Evolutionary conservation across 2,329 filamentous ascomycete genomes (phyloP).

Genomic region (Ceratocystis cubensis): DNA sequence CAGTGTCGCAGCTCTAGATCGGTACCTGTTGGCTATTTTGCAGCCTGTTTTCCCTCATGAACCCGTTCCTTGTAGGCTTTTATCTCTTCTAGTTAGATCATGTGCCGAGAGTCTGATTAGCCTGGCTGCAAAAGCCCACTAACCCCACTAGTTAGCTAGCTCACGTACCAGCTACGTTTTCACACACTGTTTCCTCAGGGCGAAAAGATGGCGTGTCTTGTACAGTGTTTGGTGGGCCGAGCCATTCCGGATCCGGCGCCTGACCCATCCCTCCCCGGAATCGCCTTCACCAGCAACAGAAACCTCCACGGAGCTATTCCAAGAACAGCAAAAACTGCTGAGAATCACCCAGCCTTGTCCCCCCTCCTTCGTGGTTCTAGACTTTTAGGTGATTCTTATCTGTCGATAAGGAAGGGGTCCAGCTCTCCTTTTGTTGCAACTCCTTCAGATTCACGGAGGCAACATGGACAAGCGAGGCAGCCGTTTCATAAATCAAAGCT

Average conservation of each 20-base stretch:
- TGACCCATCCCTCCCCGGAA: background rate
- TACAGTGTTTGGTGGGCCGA: background rate
- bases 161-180: background rate
- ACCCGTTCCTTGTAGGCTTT: background rate
- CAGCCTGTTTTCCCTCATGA: background rate
- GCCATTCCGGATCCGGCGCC: conserved; percentile 1
- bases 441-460: background rate
- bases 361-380: background rate
- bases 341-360: background rate
- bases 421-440: background rate
- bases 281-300: background rate
- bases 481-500: background rate
- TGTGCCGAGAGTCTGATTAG: background rate
- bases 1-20: background rate
- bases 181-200: too few species aligned
- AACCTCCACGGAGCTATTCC: background rate
- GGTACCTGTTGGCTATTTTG: background rate
- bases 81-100: background rate
- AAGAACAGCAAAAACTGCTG: background rate
- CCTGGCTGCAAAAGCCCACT: too few species aligned
- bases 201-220: background rate
- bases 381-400: background rate
- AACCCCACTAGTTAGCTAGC: background rate
- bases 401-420: conserved; percentile 2
- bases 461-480: background rate